phyloP scores from a whole-genome alignment of 768 basidiomycete genomes.

The Kwoniella europaea region DNA sequence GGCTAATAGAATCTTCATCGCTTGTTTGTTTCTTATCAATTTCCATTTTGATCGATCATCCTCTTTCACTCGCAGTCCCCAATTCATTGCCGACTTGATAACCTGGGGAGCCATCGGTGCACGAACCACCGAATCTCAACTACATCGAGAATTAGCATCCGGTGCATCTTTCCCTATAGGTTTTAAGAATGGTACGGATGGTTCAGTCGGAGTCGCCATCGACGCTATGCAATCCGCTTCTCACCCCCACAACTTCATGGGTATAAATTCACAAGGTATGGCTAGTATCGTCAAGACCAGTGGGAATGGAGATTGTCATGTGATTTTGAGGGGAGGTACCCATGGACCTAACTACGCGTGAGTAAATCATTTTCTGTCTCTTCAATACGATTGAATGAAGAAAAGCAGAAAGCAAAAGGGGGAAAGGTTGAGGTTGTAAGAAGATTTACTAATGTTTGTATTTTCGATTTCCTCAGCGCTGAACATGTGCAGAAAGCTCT shows the following conservation, averaged over 20 bases:
- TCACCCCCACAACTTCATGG: conserved; percentile 96
- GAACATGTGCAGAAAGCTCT: conserved; percentile 54
- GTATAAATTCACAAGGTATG: conserved; percentile 65
- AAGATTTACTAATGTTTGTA: too few species aligned
- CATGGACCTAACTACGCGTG: conserved; percentile 83
- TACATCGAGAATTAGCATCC: conserved; percentile 93
- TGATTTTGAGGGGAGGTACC: conserved; percentile 92
- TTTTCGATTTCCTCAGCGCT: too few species aligned
- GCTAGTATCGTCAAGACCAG: conserved; percentile 93
- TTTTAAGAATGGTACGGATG: conserved; percentile 99
- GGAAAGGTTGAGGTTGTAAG: too few species aligned
- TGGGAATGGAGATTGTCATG: conserved; percentile 83
- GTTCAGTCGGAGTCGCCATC: conserved; percentile 81
- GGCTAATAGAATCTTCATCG: not conserved
- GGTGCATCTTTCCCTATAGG: conserved; percentile 94
- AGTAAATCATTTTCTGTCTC: too few species aligned
- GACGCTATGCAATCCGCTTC: conserved; percentile 94
- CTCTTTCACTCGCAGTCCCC: conserved; percentile 61
- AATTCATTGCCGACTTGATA: conserved; percentile 91
- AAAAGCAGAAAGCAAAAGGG: not conserved
- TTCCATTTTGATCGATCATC: not conserved
- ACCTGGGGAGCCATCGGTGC: conserved; percentile 99
- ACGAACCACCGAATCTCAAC: conserved; percentile 93
- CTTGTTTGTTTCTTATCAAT: too few species aligned
- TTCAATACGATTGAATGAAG: too few species aligned